Percentiles rank a stretch among this genome's conserved stretches.
These are phyloP conservation scores for Beverwykella pulmonaria DNA, from an alignment of 495 filamentous ascomycete species.

Conservation along the genomic window DNA sequence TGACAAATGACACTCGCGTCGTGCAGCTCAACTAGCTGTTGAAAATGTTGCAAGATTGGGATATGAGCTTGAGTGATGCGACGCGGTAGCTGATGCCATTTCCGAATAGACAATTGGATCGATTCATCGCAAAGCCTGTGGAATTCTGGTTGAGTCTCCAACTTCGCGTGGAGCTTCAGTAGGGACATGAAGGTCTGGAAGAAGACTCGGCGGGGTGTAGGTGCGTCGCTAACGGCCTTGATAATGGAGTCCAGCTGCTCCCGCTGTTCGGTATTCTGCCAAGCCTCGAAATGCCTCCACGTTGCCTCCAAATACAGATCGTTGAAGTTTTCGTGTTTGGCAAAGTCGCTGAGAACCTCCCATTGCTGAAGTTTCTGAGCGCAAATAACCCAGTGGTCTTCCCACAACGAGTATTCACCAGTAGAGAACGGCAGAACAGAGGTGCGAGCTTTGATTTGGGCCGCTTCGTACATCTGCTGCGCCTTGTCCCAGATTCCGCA, in stretches of 20 bases:
- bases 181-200: slow-evolving; percentile 98
- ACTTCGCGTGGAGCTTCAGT: slow-evolving; percentile 87
- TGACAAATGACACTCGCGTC: slow-evolving; percentile 94
- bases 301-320: slow-evolving; percentile 93
- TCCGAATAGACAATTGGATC: slow-evolving; percentile 92
- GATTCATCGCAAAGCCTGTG: slow-evolving; percentile 89
- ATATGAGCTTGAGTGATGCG: slow-evolving; percentile 95
- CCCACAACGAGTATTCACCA: slow-evolving; percentile 98
- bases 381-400: slow-evolving; percentile 97
- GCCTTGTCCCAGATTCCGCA: slow-evolving; percentile 99
- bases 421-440: slow-evolving; percentile 92
- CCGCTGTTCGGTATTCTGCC: slow-evolving; percentile 79
- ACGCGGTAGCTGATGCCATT: slow-evolving; percentile 95
- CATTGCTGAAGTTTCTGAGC: slow-evolving; percentile 98
- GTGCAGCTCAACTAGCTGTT: slow-evolving; percentile 96
- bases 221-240: slow-evolving; percentile 95
- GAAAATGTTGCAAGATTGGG: slow-evolving; percentile 94
- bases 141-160: slow-evolving; percentile 79
- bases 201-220: slow-evolving; percentile 88
- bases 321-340: slow-evolving; percentile 98
- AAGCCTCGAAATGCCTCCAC: slow-evolving; percentile 92
- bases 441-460: slow-evolving; percentile 94
- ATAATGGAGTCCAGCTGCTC: slow-evolving; percentile 89
- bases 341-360: slow-evolving; percentile 95
- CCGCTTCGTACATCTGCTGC: slow-evolving; percentile 91